Conservation (phyloP, 2,329 filamentous ascomycete species). For the Catunica adiposa region DNA sequence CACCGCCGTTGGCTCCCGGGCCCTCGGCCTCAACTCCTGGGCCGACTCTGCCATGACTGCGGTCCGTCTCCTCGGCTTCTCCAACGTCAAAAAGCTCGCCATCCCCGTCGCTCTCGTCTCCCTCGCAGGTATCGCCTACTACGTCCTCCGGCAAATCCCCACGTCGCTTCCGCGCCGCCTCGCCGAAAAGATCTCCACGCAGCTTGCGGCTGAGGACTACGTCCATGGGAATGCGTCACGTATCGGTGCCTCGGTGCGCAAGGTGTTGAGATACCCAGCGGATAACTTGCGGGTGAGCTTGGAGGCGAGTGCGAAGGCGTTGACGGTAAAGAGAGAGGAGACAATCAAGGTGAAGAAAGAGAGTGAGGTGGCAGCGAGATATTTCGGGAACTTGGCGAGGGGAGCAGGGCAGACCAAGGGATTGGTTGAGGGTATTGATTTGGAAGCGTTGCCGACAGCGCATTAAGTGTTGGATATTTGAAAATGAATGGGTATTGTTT, state of each 20-base stretch:
- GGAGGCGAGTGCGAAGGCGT: constrained; percentile 69
- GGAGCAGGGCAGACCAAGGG: constrained; percentile 38
- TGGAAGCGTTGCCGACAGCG: constrained; percentile 34
- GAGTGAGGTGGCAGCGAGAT: constrained; percentile 74
- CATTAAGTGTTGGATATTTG: neutral
- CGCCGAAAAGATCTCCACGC: constrained; percentile 64
- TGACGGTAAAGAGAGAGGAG: constrained; percentile 62
- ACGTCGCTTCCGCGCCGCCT: constrained; percentile 75
- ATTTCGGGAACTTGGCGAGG: constrained; percentile 72
- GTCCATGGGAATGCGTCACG: constrained; percentile 75
- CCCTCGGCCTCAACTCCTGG: constrained; percentile 76
- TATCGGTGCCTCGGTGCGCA: constrained; percentile 72
- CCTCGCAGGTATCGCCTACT: constrained; percentile 44
- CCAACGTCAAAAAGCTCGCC: constrained; percentile 64
- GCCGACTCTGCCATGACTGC: constrained; percentile 73
- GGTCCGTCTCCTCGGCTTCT: constrained; percentile 62
- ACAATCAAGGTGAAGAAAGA: constrained; percentile 67
- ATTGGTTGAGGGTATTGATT: constrained; percentile 35
- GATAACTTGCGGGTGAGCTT: constrained; percentile 72
- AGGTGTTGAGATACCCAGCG: constrained; percentile 73
- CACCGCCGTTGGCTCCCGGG: constrained; percentile 64
- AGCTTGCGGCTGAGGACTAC: constrained; percentile 74
- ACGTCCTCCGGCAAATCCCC: constrained; percentile 74
- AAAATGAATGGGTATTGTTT: neutral
- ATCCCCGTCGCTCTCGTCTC: constrained; percentile 64